Evolutionary conservation across 1,284 basidiomycete genomes (phyloP), one percentile per base, ranked within the genome.

Genomic region (Peniophora sp.): DNA sequence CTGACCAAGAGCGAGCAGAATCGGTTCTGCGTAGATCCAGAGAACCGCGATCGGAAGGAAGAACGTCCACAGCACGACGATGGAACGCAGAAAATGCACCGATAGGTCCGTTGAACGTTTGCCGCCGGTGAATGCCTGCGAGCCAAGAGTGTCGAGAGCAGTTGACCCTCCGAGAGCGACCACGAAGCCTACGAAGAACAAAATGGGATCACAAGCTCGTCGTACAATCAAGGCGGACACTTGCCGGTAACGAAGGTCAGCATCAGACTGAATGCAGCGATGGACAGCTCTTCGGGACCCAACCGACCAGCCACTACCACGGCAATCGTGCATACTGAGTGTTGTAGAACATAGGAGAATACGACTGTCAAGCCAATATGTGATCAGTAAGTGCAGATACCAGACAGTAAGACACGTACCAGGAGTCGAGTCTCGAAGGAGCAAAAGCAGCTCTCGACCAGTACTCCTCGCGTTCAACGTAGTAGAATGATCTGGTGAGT

Each of bases 161-260:
- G 86, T 89, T 1, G 85, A 84, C 17, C 85, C 86, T 11, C 85
- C 85, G 19, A 89, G 72, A 3, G 85, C 85, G 52, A 89, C 72
- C 59, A 79, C 82, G 83, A 85, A 86, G 20, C 84, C 85, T 85
- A 58, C 46, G 53, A 56, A 59, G 53, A 50, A 59, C 62, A 58
- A 60, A 59, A 69, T 81, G 77, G 75, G 79, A 81, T 73, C 73
- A 69, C 64, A 57, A 59, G 8, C 16, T 41, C 16, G 61, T 55
- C 55, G 54, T 52, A 51, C 48, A 47, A 58, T 53, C 51, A 58
- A 54, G 56, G 48, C 57, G 56, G 54, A 56, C 39, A 82, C 83
- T 79, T 64, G 77, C 85, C 82, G 72, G 84, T 82, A 27, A 88
- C 85, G 63, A 81, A 85, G 16, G 85, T 85, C 56, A 89, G 66